Base-by-base conservation (phyloP, 1,284 basidiomycete species). In the Tremellales sp. region DNA sequence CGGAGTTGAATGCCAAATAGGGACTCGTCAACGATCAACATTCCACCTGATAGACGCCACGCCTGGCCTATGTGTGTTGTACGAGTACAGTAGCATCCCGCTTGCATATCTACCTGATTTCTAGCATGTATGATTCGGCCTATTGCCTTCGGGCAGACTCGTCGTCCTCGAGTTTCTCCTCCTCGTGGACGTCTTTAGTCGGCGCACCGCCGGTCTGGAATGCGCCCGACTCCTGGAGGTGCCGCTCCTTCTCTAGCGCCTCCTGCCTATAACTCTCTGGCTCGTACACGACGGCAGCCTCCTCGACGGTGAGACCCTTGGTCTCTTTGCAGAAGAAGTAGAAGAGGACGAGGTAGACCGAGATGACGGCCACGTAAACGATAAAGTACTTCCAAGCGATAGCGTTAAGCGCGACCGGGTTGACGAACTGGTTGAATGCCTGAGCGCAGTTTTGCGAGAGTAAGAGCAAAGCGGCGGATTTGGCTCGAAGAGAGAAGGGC, bases 351-450 rank as follows among this genome's bases (percentile, higher is more conserved):
- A 75, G 56, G 49, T 70, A 68, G 43, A 65, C 58, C 10, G 57
- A 54, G 41, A 64, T 48, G 5, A 56, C 52, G 65, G 75, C 79
- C 69, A 82, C 80, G 73, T 79, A 80, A 8, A 79, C 60, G 77
- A 79, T 44, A 72, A 78, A 62, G 58, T 85, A 86, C 76, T 81
- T 84, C 86, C 86, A 87, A 40, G 67, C 73, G 45, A 86, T 72
- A 31, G 68, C 77, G n/a, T 77, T 72, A 42, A 84, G 76, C 8
- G 84, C 85, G 60, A 88, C 79, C 12, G 86, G 86, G 75, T 88
- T 89, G 65, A 84, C 81, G 62, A 86, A 88, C 70, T 87, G 85
- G 70, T 87, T 88, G 77, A 87, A 86, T 56, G 84, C 82, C 55
- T 85, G 79, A 0, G 84, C 80, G 24, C 51, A 46, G 26, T 56